These are phyloP conservation scores for Salix viminalis DNA, from an alignment of 345 rosid species.

Conservation along the genomic window DNA sequence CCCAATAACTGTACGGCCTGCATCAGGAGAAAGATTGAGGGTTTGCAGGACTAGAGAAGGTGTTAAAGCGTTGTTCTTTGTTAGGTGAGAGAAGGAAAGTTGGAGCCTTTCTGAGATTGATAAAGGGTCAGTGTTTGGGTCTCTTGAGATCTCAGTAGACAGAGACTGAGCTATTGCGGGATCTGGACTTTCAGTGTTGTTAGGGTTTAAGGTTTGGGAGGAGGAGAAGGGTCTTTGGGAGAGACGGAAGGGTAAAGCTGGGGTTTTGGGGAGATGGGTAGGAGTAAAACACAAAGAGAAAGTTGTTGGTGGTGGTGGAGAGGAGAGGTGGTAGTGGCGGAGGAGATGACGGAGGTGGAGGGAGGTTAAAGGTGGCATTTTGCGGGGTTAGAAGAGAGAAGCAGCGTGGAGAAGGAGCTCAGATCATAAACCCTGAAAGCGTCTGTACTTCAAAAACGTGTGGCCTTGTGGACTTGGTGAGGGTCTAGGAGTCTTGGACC, in stretches of 20 bases:
- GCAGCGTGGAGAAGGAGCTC: background rate
- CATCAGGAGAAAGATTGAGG: conserved; percentile 63
- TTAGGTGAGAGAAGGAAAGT: conserved; percentile 72
- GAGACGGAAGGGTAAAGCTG: conserved; percentile 4
- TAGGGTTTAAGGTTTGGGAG: conserved; percentile 34
- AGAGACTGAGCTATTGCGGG: conserved; percentile 50
- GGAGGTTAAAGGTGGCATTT: conserved; percentile 56
- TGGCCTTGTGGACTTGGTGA: background rate
- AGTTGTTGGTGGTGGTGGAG: conserved; percentile 15
- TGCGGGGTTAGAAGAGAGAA: background rate
- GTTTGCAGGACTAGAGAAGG: conserved; percentile 53
- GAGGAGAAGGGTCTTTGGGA: background rate
- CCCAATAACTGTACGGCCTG: conserved; percentile 73
- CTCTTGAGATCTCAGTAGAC: conserved; percentile 58
- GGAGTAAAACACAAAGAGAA: conserved; percentile 18
- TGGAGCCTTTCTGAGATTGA: conserved; percentile 56
- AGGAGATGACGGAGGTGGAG: conserved; percentile 53
- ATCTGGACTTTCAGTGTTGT: conserved; percentile 26
- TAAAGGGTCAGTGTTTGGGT: conserved; percentile 40
- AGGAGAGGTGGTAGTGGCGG: conserved; percentile 22
- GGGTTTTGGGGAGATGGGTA: conserved; percentile 19
- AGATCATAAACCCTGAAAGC: conserved; percentile 2
- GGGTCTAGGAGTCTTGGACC: background rate
- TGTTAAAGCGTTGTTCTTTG: conserved; percentile 31
- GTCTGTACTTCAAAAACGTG: background rate